phyloP scores from a whole-genome alignment of 2,329 filamentous ascomycete species.

The Ascochyta lentis region DNA sequence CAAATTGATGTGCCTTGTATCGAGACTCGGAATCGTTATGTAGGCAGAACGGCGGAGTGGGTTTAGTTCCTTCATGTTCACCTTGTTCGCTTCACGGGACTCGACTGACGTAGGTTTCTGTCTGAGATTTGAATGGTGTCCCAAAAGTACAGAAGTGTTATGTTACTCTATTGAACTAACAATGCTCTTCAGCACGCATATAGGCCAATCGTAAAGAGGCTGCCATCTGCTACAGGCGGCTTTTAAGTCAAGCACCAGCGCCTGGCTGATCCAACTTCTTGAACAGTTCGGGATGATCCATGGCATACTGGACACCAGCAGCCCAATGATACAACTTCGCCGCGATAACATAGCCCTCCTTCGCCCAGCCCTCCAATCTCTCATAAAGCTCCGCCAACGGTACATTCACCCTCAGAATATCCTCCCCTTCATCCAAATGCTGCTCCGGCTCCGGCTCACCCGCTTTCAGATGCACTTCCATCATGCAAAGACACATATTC shows the following conservation, averaged over 20 bases:
- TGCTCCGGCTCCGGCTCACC: conserved; percentile 32
- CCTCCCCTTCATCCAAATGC: conserved; percentile 38
- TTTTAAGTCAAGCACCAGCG: conserved; percentile 3
- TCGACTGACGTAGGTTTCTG: no score
- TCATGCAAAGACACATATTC: conserved; percentile 35
- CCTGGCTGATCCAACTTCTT: conserved; percentile 14
- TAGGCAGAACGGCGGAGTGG: no score
- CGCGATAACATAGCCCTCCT: conserved; percentile 36
- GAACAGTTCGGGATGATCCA: conserved; percentile 34
- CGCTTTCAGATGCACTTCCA: conserved; percentile 33
- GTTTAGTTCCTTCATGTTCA: no score
- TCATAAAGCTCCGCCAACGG: conserved; percentile 33
- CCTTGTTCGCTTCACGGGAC: no score
- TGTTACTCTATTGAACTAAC: no score
- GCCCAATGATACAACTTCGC: conserved; percentile 41
- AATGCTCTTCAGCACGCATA: background rate
- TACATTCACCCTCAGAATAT: conserved; percentile 36
- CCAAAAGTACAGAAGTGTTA: no score
- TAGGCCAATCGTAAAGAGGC: background rate
- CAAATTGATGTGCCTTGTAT: no score
- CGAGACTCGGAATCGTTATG: no score
- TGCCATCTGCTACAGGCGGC: background rate
- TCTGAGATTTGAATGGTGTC: no score
- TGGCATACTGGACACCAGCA: conserved; percentile 34
- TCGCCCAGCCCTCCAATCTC: conserved; percentile 30